A percentile compares a stretch with the other conserved stretches of the same genome.
Conservation (phyloP, 371 early-diverging fungal species). For the Actinomucor elegans region DNA sequence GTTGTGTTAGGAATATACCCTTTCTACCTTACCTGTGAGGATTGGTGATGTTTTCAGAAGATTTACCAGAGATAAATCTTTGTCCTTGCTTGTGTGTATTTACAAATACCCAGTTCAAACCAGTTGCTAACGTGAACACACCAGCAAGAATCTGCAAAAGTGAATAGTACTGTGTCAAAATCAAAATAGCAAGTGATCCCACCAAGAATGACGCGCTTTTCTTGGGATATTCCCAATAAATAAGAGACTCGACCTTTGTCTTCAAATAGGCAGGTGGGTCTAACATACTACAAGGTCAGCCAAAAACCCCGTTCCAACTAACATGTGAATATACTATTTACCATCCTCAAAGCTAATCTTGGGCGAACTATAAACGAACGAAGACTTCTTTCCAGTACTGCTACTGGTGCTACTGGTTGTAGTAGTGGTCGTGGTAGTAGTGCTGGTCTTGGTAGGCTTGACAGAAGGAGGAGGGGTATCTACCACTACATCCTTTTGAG, state of each 20-base stretch:
- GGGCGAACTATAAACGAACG: conserved; percentile 13
- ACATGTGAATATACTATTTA: conserved; percentile 14
- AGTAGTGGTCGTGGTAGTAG: no score
- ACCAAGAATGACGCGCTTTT: conserved; percentile 40
- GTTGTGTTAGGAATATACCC: no score
- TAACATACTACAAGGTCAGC: no score
- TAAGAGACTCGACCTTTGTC: conserved; percentile 43
- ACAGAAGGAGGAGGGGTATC: conserved; percentile 18
- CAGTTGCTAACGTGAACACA: conserved; percentile 48
- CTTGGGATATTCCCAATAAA: conserved; percentile 57
- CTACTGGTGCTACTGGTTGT: not conserved
- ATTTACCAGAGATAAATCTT: conserved; percentile 36
- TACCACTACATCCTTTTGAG: conserved; percentile 3
- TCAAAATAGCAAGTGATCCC: conserved; percentile 34
- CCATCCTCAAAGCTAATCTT: conserved; percentile 52
- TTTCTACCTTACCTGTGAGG: conserved; percentile 44
- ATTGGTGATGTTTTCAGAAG: conserved; percentile 37
- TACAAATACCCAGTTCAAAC: conserved; percentile 55
- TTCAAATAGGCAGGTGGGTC: conserved; percentile 49
- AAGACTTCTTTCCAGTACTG: not conserved
- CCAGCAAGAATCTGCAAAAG: conserved; percentile 54
- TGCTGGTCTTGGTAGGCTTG: conserved; percentile 2
- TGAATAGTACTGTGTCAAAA: conserved; percentile 57
- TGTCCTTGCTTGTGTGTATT: conserved; percentile 50
- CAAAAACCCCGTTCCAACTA: no score